Evolutionary conservation across 345 rosid species (phyloP), one percentile per base, ranked within the genome.

Genomic region (Salix purpurea): DNA sequence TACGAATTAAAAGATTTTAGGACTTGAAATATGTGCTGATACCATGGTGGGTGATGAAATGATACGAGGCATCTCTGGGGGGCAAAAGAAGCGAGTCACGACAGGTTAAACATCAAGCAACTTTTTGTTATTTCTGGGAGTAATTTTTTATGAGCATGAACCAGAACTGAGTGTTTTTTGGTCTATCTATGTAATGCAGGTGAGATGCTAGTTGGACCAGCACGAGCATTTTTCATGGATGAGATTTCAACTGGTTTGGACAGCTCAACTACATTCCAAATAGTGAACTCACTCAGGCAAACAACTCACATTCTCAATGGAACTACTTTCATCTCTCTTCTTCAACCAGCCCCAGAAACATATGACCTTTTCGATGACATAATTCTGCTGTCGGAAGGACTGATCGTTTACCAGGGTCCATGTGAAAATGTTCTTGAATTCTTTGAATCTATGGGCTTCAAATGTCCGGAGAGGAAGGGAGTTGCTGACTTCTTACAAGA

Each of bases 401-500:
- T 89, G 61, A 87, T 91, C 44, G 91, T 89, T 61, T 93, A 89
- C 67, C 97, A 91, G 23, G 95, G 95, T 76, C 97, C 97, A 7
- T 88, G 97, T 0, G 87, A 85, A 71, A 77, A 84, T 32, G 86
- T 93, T 26, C 88, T 89, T 1, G 91, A 87, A 67, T 93, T 93
- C 86, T 93, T 93, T 13, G 91, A 86, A 54, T 46, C 60, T 44
- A 76, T 85, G 81, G 95, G 95, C 15, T 93, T 93, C 78, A 87
- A 77, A 56, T 93, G 97, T 73, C 97, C 98, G 1, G 87, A 86
- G 72, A 90, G 97, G 81, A 93, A 93, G 86, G 91, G 89, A 54
- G 89, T 88, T n/a, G 97, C 98, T 19, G 98, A 91, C 67, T 93
- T 90, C 81, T 84, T 91, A 69, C 98, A 93, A 81, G 97, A 93